Evolutionary conservation across 2,329 filamentous ascomycete species (phyloP), one percentile per base, ranked within the genome.

Genomic region (Biscogniauxia sp.): DNA sequence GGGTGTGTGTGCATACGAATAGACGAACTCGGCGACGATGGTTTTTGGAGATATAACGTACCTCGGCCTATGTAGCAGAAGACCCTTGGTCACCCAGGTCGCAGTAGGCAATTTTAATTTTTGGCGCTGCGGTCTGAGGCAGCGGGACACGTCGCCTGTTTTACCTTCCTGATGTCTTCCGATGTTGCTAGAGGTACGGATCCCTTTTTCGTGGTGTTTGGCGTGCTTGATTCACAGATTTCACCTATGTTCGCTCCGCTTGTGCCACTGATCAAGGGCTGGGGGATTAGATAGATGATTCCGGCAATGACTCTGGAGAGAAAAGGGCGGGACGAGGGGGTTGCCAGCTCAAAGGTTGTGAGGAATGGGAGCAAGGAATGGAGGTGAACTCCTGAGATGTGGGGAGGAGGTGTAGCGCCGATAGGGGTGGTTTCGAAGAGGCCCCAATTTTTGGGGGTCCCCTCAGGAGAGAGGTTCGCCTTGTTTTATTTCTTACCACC

Each of bases 101-200:
- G 61, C 55, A 64, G 49, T 64, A 65, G 56, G 66, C 58, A 67
- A 69, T 66, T 62, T 70, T 64, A 71, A 68, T 66, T 66, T 32
- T 59, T 61, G 65, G 61, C 61, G 66, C 66, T 63, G 61, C 59
- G 57, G 59, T 51, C 53, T 28, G 50, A 25, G 19, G 50, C 50
- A 8, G 15, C 20, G 50, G 50, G 19, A 25, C 3, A 51, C 20
- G 50, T 45, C 37, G 37, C 37, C 37, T 13, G 50, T 51, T 2
- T 51, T 51, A 11, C 50, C 19, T 51, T 4, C 20, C 49, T 9
- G 6, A 11, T 15, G 50, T 51, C 19, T 25, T 51, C 19, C 50
- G 17, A 20, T 51, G 15, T 51, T 37, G 13, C 11, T 20, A 7
- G 50, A 25, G 20, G 19, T 51, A 25, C 19, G 50, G 19, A 25